Percentiles rank a stretch among this genome's conserved stretches.
phyloP scores from a whole-genome alignment of 768 basidiomycete genomes.

The Fomitopsis serialis region DNA sequence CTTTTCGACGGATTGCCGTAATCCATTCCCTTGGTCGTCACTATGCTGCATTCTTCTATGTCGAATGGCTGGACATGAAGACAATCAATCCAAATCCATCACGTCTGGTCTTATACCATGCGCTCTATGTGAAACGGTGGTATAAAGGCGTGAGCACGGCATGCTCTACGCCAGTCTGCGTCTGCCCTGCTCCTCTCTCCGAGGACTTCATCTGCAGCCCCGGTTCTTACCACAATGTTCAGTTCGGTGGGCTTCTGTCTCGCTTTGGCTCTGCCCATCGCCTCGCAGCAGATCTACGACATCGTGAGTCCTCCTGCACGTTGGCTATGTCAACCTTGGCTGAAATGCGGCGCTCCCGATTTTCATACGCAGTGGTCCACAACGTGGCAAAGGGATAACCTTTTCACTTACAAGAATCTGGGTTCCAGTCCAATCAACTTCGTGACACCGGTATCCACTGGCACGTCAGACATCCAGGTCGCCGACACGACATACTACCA shows the following conservation, averaged over 20 bases:
- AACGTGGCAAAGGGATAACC: slow-evolving; percentile 33
- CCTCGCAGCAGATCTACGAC: slow-evolving; percentile 28
- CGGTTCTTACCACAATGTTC: not conserved
- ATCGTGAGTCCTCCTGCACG: slow-evolving; percentile 16
- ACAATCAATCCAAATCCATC: no score
- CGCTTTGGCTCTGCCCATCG: slow-evolving; percentile 15
- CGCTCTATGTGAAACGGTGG: no score
- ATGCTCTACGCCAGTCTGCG: not conserved
- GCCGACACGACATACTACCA: slow-evolving; percentile 51
- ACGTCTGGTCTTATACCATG: no score
- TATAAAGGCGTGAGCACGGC: no score
- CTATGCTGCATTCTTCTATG: no score
- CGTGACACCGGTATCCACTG: slow-evolving; percentile 47
- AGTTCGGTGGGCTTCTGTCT: not conserved
- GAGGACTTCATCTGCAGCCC: not conserved
- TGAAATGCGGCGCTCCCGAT: not conserved
- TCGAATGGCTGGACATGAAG: no score
- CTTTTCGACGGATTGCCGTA: no score
- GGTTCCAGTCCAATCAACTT: slow-evolving; percentile 48
- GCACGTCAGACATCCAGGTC: slow-evolving; percentile 59
- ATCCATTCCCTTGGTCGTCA: no score
- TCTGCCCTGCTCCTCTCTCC: not conserved
- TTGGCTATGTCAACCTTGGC: not conserved
- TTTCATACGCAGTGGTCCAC: slow-evolving; percentile 23
- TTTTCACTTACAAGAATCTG: slow-evolving; percentile 48